Evolutionary conservation across 2,329 filamentous ascomycete species (phyloP), one percentile per base, ranked within the genome.

Genomic region (Claviceps sp.): DNA sequence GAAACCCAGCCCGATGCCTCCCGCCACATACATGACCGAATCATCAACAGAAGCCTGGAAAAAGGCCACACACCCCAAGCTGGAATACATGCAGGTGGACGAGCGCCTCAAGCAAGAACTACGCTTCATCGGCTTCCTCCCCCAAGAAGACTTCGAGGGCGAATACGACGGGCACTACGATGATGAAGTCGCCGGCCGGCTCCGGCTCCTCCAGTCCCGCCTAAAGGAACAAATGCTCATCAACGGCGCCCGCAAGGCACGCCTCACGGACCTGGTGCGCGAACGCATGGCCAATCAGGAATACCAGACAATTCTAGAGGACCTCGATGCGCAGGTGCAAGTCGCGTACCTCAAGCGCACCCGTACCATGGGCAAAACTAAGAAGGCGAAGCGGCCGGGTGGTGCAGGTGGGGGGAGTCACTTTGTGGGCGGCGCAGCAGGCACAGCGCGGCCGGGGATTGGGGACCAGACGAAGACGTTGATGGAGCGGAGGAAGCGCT

Each of bases 231-330:
- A 93, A 64, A 86, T 87, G 65, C 81, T 95, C 52, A 73, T 87
- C 67, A 98, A 98, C 65, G 91, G 90, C 41, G 89, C 91, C 5
- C 85, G 89, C 56, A 97, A 97, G 69, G 77, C 88, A 6, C 81
- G 90, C 2, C 75, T 98, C 11, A 82, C 88, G 1, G 90, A 96
- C 40, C 77, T 96, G 30, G 88, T 93, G 7, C 86, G 89, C 60
- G 90, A 95, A 65, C 84, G 89, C 58, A 91, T 98, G 81, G 93
- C 93, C 0, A 84, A 93, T 70, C 93, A 98, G 64, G 93, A 98
- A 66, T 98, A 95, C 72, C 86, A 85, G 66, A 96, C 89, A 52
- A 98, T 98, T 60, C 84, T 94, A 49, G 93, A 98, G 65, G 93
- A 98, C 65, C 82, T 98, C 22, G 93, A 98, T 72, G 82, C 84